Base-by-base conservation (phyloP, 371 early-diverging fungal species). In the Fennellomyces sp. region DNA sequence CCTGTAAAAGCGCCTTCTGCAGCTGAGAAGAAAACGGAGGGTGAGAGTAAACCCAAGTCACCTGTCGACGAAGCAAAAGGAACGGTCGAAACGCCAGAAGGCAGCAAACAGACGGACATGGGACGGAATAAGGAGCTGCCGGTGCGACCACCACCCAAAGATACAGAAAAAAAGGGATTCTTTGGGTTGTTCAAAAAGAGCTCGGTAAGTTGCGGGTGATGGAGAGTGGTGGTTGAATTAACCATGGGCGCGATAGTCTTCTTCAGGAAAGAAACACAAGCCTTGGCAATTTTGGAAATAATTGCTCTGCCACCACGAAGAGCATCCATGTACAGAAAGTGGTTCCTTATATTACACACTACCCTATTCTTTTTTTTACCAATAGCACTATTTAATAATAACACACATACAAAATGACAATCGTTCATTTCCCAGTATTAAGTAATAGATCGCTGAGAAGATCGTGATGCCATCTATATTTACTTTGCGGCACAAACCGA, bases 251-350 rank as follows among this genome's bases (percentile, higher is more conserved):
- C 3, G 26, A 30, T 52, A 52, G 52, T 31, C 52, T 21, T 33
- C 52, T 33, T 28, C 39, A 26, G 39, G n/a, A 27, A 35, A 54
- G 27, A 54, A 36, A 27, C 31, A 36, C n/a, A 54, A 54, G 15
- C 5, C 55, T n/a, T 54, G 55, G 55, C 55, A 54, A 35, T 54
- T 54, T 27, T 54, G 55, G 55, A 54, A 54, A 54, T 54, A 7
- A 54, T 15, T 2, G 27, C 10, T 19, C 1, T 12, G 49, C 15
- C 23, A 15, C 49, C 21, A 5, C 5, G 7, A 6, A 49, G 5
- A 25, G 36, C 8, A 54, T 11, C 26, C 17, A 35, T 28, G 12
- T 31, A 52, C 19, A 21, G 21, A 4, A 36, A 50, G 29, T 28
- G 29, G 12, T 48, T 11, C 25, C 13, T 26, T 48, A 19, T 48